Conservation (phyloP, 1,139 yeast species). For the Geotrichum macrosporum region DNA sequence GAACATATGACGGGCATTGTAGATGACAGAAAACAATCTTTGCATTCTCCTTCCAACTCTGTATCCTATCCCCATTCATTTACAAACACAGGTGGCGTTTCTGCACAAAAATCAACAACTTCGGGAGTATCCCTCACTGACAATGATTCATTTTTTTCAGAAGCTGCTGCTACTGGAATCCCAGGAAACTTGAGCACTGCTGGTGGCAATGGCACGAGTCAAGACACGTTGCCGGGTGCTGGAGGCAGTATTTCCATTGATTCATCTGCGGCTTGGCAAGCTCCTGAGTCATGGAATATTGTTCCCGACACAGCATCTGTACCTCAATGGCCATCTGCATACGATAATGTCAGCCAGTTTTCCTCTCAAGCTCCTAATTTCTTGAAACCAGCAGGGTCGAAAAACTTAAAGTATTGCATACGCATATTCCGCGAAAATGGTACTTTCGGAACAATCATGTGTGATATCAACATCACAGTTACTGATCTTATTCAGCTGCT, state of each 20-base stretch:
- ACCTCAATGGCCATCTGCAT: conserved; percentile 13
- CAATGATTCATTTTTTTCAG: background rate
- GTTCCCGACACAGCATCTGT: conserved; percentile 19
- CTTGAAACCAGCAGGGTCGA: too few relatives aligned
- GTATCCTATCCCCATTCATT: background rate
- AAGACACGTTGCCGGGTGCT: too few relatives aligned
- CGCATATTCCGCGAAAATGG: conserved; percentile 76
- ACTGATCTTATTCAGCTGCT: conserved; percentile 64
- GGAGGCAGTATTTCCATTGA: conserved; percentile 19
- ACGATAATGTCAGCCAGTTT: conserved; percentile 13
- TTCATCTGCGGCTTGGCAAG: conserved; percentile 17
- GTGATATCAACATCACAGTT: conserved; percentile 72
- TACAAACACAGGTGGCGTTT: background rate
- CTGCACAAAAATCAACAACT: too few relatives aligned
- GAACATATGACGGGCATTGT: conserved; percentile 20
- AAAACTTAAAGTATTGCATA: conserved; percentile 39
- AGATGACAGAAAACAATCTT: conserved; percentile 11
- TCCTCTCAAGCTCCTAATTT: conserved; percentile 21
- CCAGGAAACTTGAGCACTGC: background rate
- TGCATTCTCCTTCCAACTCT: background rate
- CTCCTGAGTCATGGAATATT: conserved; percentile 21
- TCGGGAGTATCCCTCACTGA: too few relatives aligned
- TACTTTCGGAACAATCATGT: conserved; percentile 74
- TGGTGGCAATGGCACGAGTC: background rate
- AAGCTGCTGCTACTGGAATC: background rate